Base-by-base conservation (phyloP, 148 eudicot species). In the Cornus suecica region DNA sequence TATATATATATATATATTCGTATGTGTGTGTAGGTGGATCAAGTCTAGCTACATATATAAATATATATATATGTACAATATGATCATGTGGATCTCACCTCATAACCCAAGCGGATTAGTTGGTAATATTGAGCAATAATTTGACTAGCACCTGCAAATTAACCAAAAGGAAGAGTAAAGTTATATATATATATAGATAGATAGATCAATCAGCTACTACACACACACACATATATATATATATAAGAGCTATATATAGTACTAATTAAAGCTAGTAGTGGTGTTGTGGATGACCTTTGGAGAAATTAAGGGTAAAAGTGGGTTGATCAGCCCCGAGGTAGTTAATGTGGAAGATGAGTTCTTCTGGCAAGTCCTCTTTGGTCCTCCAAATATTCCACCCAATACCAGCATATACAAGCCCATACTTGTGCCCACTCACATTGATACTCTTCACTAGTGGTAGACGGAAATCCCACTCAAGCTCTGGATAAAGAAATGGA, bases 121-220 rank as follows among this genome's bases (percentile, higher is more conserved):
- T 84, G 87, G 66, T 84, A 84, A 58, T 84, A 84, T 74, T 84
- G 87, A n/a, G 84, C 84, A 82, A 81, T 85, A 26, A 85, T 71
- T 77, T 85, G 87, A 77, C 71, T 66, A 30, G 87, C 81, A 66
- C 84, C 86, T 84, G 82, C 61, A 68, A 66, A 25, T 14, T n/a
- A 32, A 32, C 2, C 5, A 32, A 32, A 32, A n/a, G n/a, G 34
- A 5, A 2, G 5, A 32, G 34, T 32, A 32, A 32, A 32, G 34
- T 32, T 32, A 32, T 32, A 2, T 5, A 32, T 32, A 32, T 32
- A 32, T n/a, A n/a, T n/a, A n/a, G n/a, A n/a, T n/a, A n/a, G n/a
- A n/a, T n/a, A 32, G 34, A 32, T 32, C 34, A 2, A 32, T 32
- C n/a, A n/a, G n/a, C n/a, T n/a, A n/a, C 34, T 32, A 32, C 5